A percentile compares a stretch with the other conserved stretches of the same genome.
Conservation (phyloP, 805 yeast genomes). For the Candida saitoana region DNA sequence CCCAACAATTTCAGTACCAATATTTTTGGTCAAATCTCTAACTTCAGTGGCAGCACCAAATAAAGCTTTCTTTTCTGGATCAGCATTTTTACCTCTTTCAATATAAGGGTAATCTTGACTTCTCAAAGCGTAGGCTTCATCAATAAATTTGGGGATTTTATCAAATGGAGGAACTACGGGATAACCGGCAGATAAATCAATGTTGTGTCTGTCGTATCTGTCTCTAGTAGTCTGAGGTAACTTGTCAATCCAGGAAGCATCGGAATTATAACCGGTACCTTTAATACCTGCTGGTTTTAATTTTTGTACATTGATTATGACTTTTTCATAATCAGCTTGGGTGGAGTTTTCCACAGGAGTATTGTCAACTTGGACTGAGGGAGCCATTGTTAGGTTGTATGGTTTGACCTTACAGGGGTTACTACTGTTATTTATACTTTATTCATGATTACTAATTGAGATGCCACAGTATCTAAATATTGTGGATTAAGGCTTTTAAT, state of each 20-base stretch:
- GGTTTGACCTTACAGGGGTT: neutral
- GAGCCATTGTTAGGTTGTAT: slow-evolving; percentile 1
- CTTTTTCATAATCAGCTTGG: neutral
- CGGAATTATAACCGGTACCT: slow-evolving; percentile 1
- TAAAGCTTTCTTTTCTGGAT: slow-evolving; percentile 29
- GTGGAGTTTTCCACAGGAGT: neutral
- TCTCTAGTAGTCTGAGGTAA: slow-evolving; percentile 10
- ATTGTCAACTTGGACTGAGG: neutral
- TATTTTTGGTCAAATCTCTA: slow-evolving; percentile 20
- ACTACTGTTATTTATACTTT: neutral
- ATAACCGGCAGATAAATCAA: slow-evolving; percentile 25
- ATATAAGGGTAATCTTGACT: slow-evolving; percentile 19
- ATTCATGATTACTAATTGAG: neutral
- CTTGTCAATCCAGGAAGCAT: slow-evolving; percentile 1
- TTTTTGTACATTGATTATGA: neutral
- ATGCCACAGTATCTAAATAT: neutral
- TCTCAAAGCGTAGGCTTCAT: slow-evolving; percentile 25
- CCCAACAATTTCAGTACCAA: slow-evolving; percentile 29
- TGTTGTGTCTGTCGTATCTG: slow-evolving; percentile 21
- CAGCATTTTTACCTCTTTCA: slow-evolving; percentile 27
- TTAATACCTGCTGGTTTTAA: slow-evolving; percentile 1
- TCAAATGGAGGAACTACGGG: slow-evolving; percentile 20
- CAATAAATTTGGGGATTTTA: slow-evolving; percentile 25
- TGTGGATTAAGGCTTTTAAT: too few species aligned
- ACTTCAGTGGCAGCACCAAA: slow-evolving; percentile 29